Conservation (phyloP, 305 asterid species). For the Fraxinus velutina region DNA sequence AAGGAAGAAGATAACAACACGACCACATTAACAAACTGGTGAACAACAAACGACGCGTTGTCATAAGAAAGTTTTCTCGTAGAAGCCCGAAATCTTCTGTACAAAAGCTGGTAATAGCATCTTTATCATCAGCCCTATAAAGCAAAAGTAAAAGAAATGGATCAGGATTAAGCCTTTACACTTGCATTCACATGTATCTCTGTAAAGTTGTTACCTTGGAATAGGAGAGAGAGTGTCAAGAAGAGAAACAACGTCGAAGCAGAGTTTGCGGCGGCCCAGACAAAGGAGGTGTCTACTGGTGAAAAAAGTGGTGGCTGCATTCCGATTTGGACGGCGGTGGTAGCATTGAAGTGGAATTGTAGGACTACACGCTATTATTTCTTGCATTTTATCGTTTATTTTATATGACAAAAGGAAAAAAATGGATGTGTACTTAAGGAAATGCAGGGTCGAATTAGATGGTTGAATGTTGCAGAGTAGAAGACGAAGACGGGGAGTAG, state of each 20-base stretch:
- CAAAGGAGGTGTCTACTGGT: conserved; percentile 28
- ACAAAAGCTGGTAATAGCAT: conserved; percentile 22
- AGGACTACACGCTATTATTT: conserved; percentile 28
- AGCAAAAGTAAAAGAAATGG: not conserved
- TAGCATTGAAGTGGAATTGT: conserved; percentile 28
- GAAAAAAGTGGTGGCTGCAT: conserved; percentile 18
- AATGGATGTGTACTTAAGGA: not conserved
- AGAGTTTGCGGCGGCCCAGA: conserved; percentile 81
- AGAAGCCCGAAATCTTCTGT: conserved; percentile 20
- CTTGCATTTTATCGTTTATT: conserved; percentile 33
- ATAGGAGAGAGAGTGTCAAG: conserved; percentile 35
- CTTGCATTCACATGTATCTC: not conserved
- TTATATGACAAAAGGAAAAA: not conserved
- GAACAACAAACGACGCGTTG: conserved; percentile 63
- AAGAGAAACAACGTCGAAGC: conserved; percentile 51
- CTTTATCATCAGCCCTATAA: conserved; percentile 36
- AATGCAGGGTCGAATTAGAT: not conserved
- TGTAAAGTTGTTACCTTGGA: conserved; percentile 32
- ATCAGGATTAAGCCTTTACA: not conserved
- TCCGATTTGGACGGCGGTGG: conserved; percentile 9
- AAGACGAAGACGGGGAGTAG: not conserved
- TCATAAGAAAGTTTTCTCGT: conserved; percentile 31
- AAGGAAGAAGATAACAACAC: conserved; percentile 53
- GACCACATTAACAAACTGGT: conserved; percentile 46
- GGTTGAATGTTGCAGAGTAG: conserved; percentile 27